Base-by-base conservation (phyloP, 2,329 filamentous ascomycete species). In the Hypoxylon sp. region DNA sequence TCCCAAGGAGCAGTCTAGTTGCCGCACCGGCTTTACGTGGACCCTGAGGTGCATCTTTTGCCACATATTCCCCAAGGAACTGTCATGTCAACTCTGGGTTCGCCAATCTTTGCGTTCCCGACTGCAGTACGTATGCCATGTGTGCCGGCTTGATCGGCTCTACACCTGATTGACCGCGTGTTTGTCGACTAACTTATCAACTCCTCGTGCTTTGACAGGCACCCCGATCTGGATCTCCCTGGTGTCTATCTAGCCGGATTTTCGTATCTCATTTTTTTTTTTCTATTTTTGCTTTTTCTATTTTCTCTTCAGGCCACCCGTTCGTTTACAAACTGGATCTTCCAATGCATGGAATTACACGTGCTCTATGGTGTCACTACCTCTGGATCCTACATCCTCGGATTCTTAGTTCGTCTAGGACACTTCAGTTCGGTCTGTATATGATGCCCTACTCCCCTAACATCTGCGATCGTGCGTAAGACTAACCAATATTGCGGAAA, bases 401-500 rank as follows among this genome's bases (percentile, higher is more conserved):
- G 66, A 69, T 73, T 6, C 51, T 70, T 70, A 68, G 74, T 70
- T 62, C 11, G 5, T 50, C 55, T 65, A 66, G 64, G 62, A 72
- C 64, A 72, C 44, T 74, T 79, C 73, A 75, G 64, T 69, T 74
- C 76, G 80, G 82, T 84, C 71, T 82, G 82, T 83, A 77, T 75
- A 74, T 60, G 68, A 69, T 75, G 72, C 70, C 75, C 71, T 74
- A 25, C 53, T 50, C 63, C 55, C 54, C 8, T 22, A n/a, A 46
- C 14, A 20, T 31, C 57, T 54, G 53, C 49, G 53, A 37, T 51
- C 37, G 69, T 68, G 46, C 56, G 61, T 60, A 64, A 62, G 63
- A 79, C 81, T 84, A 81, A 83, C 77, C 75, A 69, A 42, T 61
- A 30, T 68, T 59, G 62, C 61, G 44, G 46, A 20, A 68, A 73